Percentiles rank a stretch among this genome's conserved stretches.
Conservation (phyloP, 306 rosid genomes). For the Acacia acuminata region DNA sequence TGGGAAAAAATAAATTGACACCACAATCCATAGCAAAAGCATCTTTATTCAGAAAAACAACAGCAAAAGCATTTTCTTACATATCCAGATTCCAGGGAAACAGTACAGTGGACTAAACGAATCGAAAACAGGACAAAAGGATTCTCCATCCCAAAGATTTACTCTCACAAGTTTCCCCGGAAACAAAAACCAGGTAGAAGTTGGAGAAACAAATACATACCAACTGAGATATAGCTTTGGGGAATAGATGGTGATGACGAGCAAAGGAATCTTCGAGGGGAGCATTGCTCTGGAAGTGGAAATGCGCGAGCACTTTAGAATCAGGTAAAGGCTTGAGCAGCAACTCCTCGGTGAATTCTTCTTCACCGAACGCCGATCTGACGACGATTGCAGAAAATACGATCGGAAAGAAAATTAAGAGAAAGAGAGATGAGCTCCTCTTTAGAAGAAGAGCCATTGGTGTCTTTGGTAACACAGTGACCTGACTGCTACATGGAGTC, state of each 20-base stretch:
- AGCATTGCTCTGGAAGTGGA: conserved; percentile 71
- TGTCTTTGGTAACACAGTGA: background rate
- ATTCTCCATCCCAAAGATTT: conserved; percentile 24
- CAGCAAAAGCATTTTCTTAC: background rate
- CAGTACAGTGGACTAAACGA: background rate
- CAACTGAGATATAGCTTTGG: conserved; percentile 93
- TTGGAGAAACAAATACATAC: conserved; percentile 35
- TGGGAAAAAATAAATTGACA: background rate
- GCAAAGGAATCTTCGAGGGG: conserved; percentile 56
- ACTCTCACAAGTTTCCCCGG: conserved; percentile 6
- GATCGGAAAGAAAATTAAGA: conserved; percentile 38
- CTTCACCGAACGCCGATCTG: conserved; percentile 46
- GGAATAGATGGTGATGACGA: conserved; percentile 88
- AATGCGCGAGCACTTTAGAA: conserved; percentile 87
- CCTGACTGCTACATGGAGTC: conserved; percentile 18
- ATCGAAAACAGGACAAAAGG: background rate
- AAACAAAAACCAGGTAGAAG: background rate
- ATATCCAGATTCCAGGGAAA: background rate
- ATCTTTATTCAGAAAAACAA: background rate
- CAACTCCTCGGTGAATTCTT: conserved; percentile 84
- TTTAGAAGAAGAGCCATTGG: conserved; percentile 46
- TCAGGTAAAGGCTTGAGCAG: conserved; percentile 86
- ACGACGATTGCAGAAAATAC: conserved; percentile 17
- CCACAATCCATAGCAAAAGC: background rate
- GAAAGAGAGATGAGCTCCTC: conserved; percentile 16